These are phyloP conservation scores for Hypoxylon sp. DNA, from an alignment of 2,329 filamentous ascomycete species.

Conservation along the genomic window DNA sequence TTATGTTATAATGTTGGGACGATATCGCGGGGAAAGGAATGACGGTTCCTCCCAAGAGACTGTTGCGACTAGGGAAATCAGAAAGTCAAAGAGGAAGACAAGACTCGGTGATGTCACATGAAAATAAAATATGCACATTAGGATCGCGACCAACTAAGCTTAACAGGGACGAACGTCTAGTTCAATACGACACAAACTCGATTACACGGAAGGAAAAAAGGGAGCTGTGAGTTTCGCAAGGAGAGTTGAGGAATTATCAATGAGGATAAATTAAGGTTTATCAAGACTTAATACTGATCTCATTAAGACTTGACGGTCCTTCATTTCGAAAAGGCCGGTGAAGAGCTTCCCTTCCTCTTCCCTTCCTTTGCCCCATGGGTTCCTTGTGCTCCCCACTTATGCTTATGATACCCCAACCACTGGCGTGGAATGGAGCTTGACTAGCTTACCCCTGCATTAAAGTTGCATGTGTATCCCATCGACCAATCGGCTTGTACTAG, in stretches of 20 bases:
- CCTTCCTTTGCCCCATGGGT: background rate
- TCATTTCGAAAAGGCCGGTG: constrained; percentile 20
- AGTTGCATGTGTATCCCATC: constrained; percentile 17
- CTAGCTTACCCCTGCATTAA: constrained; percentile 34
- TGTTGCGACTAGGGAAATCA: constrained; percentile 21
- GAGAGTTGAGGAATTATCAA: constrained; percentile 7
- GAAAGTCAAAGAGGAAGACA: constrained; percentile 21
- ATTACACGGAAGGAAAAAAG: constrained; percentile 1
- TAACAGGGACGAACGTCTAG: constrained; percentile 20
- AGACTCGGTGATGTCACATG: constrained; percentile 47
- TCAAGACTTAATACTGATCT: constrained; percentile 33
- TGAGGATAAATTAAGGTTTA: constrained; percentile 16
- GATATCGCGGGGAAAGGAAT: constrained; percentile 13
- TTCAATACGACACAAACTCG: constrained; percentile 10
- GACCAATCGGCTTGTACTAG: constrained; percentile 31
- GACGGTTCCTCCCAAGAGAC: constrained; percentile 5
- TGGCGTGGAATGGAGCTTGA: constrained; percentile 16
- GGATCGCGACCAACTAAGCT: constrained; percentile 30
- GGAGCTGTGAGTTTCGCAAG: background rate
- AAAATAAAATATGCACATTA: constrained; percentile 24
- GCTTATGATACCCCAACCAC: constrained; percentile 2
- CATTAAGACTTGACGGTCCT: constrained; percentile 24
- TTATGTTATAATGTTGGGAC: background rate
- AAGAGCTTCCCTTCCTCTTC: constrained; percentile 20
- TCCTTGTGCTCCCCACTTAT: constrained; percentile 25